Evolutionary conservation across 495 filamentous ascomycete genomes (phyloP), one percentile per base, ranked within the genome.

Genomic region (Aspergillus diversus): DNA sequence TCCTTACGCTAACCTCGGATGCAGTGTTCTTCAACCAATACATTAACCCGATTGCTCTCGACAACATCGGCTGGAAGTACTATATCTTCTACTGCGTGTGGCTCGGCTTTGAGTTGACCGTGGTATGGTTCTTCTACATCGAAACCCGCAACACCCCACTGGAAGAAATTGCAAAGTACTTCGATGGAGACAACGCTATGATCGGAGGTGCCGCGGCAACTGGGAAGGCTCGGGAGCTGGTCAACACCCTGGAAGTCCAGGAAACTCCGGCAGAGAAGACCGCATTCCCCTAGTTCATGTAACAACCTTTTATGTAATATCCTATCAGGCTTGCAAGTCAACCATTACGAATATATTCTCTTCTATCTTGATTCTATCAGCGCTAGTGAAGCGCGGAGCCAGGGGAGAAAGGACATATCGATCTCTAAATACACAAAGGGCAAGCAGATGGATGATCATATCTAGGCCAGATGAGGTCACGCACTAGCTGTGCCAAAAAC

Each of bases 101-200:
- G 54, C 61, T 85, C 64, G 80, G 86, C 69, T 12, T 31, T n/a
- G 42, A 47, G 7, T n/a, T 3, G 2, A 63, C 88, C 47, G 56
- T 67, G 48, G 81, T 85, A 27, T 89, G 79, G 72, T 83, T 87
- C 75, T 80, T 81, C 72, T 89, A 85, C 61, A 78, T 87, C 54
- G 87, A 90, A 78, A 90, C 87, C 53, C 82, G 81, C 64, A 82
- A 84, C 16, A 79, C 83, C 21, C 86, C 85, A 31, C 80, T 89
- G 54, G 87, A 90, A 71, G 85, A 88, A 69, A 82, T 89, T 15
- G 81, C 79, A 60, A 77, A 79, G 73, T 72, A 87, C 64, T 84
- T 87, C 66, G 85, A 87, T 55, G 83, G 84, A 34, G 33, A 55
- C 7, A 11, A 52, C 17, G 49, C 49, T 11, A 11, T 21, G 17